These are phyloP conservation scores for Podila epicladia DNA, from an alignment of 192 early-diverging fungal species.

Conservation along the genomic window DNA sequence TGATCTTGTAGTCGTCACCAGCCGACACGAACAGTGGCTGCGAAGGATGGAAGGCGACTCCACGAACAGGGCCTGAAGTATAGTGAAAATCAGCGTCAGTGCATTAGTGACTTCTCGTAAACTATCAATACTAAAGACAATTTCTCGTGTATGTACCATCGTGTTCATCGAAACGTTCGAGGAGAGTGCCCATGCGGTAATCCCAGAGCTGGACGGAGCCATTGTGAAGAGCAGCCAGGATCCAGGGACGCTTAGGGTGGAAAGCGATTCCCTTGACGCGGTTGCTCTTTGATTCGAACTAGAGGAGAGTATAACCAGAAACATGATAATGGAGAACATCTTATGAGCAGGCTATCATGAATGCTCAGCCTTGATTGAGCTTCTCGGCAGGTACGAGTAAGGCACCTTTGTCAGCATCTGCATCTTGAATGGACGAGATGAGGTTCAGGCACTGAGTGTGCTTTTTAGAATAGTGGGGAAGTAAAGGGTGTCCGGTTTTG, in stretches of 20 bases:
- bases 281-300: slow-evolving; percentile 99
- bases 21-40: slow-evolving; percentile 97
- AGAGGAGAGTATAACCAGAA: slow-evolving; percentile 3
- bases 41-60: slow-evolving; percentile 91
- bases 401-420: slow-evolving; percentile 81
- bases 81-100: slow-evolving; percentile 89
- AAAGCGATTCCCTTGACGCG: slow-evolving; percentile 95
- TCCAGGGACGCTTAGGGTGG: slow-evolving; percentile 98
- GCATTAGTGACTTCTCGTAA: slow-evolving; percentile 62
- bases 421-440: slow-evolving; percentile 54
- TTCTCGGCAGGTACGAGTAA: not conserved
- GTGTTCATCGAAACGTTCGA: slow-evolving; percentile 98
- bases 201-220: slow-evolving; percentile 98
- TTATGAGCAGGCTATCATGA: not conserved
- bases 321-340: not conserved
- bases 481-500: not conserved
- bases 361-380: not conserved
- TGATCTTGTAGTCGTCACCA: slow-evolving; percentile 98
- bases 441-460: not conserved
- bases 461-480: not conserved
- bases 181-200: slow-evolving; percentile 96
- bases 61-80: slow-evolving; percentile 87
- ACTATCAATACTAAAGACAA: slow-evolving; percentile 71
- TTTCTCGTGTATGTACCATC: slow-evolving; percentile 86
- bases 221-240: slow-evolving; percentile 95